Evolutionary conservation across 1,139 yeast species (phyloP).

Genomic region (Yamadazyma songkhlaensis): DNA sequence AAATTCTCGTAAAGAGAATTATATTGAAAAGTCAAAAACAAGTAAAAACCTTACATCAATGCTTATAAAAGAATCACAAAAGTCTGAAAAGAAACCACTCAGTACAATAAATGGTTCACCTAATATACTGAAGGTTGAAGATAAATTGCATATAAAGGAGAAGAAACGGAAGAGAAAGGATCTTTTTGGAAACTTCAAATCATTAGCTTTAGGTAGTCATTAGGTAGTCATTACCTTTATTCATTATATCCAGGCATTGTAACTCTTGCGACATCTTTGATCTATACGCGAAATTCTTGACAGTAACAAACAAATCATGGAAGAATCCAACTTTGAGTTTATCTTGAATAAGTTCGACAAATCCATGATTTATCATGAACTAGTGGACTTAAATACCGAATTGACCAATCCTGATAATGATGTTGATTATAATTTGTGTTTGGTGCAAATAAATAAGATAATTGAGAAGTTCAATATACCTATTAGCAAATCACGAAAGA

Average conservation of each 20-base stretch:
- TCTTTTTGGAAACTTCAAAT: constrained; percentile 4
- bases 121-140: not conserved
- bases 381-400: constrained; percentile 21
- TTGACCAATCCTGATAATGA: constrained; percentile 15
- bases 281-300: not conserved
- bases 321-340: constrained; percentile 15
- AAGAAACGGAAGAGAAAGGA: constrained; percentile 1
- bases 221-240: no score
- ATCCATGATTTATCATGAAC: constrained; percentile 21
- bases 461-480: constrained; percentile 18
- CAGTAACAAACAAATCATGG: constrained; percentile 7
- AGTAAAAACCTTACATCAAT: constrained; percentile 10
- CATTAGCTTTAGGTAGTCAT: constrained; percentile 5
- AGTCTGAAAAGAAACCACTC: not conserved
- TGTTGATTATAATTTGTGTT: constrained; percentile 16
- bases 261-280: not conserved
- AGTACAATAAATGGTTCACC: constrained; percentile 8
- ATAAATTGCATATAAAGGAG: not conserved
- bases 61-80: constrained; percentile 9
- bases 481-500: constrained; percentile 11
- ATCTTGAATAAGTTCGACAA: constrained; percentile 20
- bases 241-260: no score
- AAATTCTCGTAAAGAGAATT: constrained; percentile 2
- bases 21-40: constrained; percentile 10
- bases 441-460: constrained; percentile 16